phyloP scores from a whole-genome alignment of 1,284 basidiomycete genomes.

The Prillingera fragicola region DNA sequence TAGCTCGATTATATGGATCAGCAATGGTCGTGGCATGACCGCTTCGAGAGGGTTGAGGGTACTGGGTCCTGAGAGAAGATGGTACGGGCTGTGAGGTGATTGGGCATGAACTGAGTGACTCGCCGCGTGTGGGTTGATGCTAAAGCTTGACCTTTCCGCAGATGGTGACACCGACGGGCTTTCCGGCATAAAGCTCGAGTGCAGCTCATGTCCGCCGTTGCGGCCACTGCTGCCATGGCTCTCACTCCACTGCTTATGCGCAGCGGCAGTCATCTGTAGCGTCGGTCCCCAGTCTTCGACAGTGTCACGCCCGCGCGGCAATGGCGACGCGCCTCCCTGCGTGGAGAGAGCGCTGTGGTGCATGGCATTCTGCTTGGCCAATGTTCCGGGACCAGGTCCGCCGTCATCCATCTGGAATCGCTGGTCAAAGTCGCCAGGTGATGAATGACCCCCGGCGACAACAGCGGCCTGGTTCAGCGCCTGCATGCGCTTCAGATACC shows the following conservation, averaged over 20 bases:
- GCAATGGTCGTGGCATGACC: constrained; percentile 33
- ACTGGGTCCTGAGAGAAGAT: background rate
- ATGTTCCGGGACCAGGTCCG: constrained; percentile 19
- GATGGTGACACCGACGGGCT: no score
- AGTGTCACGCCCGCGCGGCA: constrained; percentile 3
- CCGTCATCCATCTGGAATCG: constrained; percentile 1
- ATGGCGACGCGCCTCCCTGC: constrained; percentile 6
- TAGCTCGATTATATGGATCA: constrained; percentile 60
- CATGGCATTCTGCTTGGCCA: constrained; percentile 18
- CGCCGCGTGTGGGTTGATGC: no score
- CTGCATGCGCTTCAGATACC: constrained; percentile 25
- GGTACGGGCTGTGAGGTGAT: background rate
- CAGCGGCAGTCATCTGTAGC: constrained; percentile 2
- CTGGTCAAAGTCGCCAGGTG: background rate
- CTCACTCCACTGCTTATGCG: constrained; percentile 6
- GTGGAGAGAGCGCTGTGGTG: constrained; percentile 8
- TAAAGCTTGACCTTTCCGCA: no score
- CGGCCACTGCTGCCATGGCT: background rate
- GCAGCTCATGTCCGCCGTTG: no score
- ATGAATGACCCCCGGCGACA: background rate
- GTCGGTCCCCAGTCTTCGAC: constrained; percentile 16
- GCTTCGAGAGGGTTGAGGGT: constrained; percentile 36
- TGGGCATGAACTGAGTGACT: constrained; percentile 1
- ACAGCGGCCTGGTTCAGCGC: constrained; percentile 10
- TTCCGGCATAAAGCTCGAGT: no score